These are phyloP conservation scores for Podaxis sp. DNA, from an alignment of 768 basidiomycete species.

Conservation along the genomic window DNA sequence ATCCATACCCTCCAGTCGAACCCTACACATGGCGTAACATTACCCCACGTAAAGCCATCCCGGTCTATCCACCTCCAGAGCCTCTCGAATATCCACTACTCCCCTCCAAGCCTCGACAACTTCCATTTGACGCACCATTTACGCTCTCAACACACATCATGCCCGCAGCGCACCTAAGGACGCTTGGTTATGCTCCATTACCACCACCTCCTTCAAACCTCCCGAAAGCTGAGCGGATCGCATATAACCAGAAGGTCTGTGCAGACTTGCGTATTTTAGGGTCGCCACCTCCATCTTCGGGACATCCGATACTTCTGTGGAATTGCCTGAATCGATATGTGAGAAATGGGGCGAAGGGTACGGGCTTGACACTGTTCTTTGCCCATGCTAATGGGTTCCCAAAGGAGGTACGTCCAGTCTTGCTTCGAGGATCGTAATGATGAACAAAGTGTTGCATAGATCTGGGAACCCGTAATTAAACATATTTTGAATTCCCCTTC, in stretches of 20 bases:
- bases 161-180: conserved; percentile 52
- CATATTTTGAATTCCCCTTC: conserved; percentile 46
- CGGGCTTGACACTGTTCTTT: conserved; percentile 69
- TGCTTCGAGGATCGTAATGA: not conserved
- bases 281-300: conserved; percentile 33
- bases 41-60: conserved; percentile 26
- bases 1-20: conserved; percentile 16
- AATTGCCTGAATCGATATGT: conserved; percentile 73
- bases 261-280: conserved; percentile 29
- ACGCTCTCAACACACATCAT: conserved; percentile 53
- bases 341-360: conserved; percentile 30
- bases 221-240: conserved; percentile 38
- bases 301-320: conserved; percentile 55
- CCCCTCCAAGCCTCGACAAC: conserved; percentile 38
- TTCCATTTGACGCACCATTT: conserved; percentile 35
- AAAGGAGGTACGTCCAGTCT: conserved; percentile 65
- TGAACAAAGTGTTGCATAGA: conserved; percentile 40
- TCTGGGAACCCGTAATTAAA: conserved; percentile 72
- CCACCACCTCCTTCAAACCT: conserved; percentile 27
- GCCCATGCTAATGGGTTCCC: conserved; percentile 87
- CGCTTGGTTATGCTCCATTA: conserved; percentile 39
- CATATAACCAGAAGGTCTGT: conserved; percentile 19
- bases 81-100: conserved; percentile 33
- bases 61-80: conserved; percentile 39
- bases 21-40: conserved; percentile 11